Conservation (phyloP, 2,329 filamentous ascomycete genomes). For the Fusarium begoniae region DNA sequence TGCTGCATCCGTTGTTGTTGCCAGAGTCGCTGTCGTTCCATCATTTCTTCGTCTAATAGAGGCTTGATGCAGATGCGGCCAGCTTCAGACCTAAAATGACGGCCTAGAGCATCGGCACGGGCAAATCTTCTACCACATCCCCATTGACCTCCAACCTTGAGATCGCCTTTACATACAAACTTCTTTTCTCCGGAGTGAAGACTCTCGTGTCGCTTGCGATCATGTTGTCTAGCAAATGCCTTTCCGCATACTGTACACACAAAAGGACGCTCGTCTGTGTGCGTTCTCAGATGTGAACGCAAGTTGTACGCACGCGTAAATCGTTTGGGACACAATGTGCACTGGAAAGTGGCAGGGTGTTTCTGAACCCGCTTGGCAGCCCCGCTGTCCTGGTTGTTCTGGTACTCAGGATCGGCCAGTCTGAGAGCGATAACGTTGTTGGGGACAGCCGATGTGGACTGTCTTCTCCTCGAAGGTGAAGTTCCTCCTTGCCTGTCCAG, state of each 20-base stretch:
- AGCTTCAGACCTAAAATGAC: conserved; percentile 95
- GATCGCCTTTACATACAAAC: conserved; percentile 92
- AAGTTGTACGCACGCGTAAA: conserved; percentile 98
- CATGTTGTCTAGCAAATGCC: conserved; percentile 96
- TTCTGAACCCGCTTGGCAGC: conserved; percentile 89
- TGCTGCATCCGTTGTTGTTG: conserved; percentile 76
- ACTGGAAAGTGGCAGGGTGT: conserved; percentile 97
- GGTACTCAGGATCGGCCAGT: conserved; percentile 87
- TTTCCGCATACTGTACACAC: conserved; percentile 97
- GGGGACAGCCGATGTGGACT: conserved; percentile 70
- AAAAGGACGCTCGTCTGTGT: conserved; percentile 96
- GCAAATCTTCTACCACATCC: conserved; percentile 94
- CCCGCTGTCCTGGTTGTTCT: conserved; percentile 69
- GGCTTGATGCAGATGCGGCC: conserved; percentile 97
- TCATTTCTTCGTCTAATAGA: conserved; percentile 92
- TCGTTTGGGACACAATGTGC: conserved; percentile 89
- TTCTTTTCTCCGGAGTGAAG: conserved; percentile 98
- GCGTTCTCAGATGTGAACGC: conserved; percentile 92
- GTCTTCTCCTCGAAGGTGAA: conserved; percentile 55
- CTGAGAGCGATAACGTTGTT: conserved; percentile 82
- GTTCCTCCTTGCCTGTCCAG: conserved; percentile 60
- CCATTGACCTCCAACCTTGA: conserved; percentile 86
- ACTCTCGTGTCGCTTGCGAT: conserved; percentile 96
- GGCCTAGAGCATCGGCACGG: conserved; percentile 90
- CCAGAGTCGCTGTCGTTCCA: conserved; percentile 79